Conservation (phyloP, 2,329 filamentous ascomycete genomes). For the Pyrenophora graminea region DNA sequence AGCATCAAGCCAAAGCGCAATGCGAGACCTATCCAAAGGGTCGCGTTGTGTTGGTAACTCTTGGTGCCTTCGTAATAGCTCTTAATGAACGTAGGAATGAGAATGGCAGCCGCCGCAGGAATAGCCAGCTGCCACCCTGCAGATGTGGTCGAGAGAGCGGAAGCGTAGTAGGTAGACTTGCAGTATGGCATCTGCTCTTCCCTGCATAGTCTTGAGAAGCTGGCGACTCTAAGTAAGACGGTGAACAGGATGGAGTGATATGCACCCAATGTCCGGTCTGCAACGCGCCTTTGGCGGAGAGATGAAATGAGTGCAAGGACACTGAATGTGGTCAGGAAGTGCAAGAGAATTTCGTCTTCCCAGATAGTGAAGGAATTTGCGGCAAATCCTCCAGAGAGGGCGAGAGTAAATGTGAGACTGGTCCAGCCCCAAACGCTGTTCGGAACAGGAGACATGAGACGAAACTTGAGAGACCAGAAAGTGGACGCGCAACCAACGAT, state of each 20-base stretch:
- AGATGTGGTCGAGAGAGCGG: conserved; percentile 87
- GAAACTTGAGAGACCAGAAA: conserved; percentile 48
- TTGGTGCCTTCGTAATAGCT: conserved; percentile 80
- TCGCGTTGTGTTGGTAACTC: conserved; percentile 85
- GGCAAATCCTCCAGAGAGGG: conserved; percentile 90
- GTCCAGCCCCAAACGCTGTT: conserved; percentile 88
- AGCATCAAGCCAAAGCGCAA: conserved; percentile 77
- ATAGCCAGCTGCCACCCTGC: conserved; percentile 86
- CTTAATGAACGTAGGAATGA: conserved; percentile 75
- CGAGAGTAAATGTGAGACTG: conserved; percentile 76
- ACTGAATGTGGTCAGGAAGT: conserved; percentile 89
- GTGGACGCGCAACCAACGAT: conserved; percentile 48
- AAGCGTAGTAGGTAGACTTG: conserved; percentile 92
- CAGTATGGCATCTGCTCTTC: conserved; percentile 99
- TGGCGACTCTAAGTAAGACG: conserved; percentile 75
- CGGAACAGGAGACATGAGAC: conserved; percentile 63
- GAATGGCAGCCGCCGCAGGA: conserved; percentile 72
- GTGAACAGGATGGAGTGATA: conserved; percentile 87
- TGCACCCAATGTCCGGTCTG: conserved; percentile 74
- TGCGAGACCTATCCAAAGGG: conserved; percentile 79
- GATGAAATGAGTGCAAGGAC: conserved; percentile 74
- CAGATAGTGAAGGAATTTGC: conserved; percentile 99
- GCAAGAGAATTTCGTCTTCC: conserved; percentile 93
- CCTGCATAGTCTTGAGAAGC: conserved; percentile 87
- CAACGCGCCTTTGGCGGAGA: conserved; percentile 68